Base-by-base conservation (phyloP, 148 eudicot genomes). In the Polygonum aviculare region DNA sequence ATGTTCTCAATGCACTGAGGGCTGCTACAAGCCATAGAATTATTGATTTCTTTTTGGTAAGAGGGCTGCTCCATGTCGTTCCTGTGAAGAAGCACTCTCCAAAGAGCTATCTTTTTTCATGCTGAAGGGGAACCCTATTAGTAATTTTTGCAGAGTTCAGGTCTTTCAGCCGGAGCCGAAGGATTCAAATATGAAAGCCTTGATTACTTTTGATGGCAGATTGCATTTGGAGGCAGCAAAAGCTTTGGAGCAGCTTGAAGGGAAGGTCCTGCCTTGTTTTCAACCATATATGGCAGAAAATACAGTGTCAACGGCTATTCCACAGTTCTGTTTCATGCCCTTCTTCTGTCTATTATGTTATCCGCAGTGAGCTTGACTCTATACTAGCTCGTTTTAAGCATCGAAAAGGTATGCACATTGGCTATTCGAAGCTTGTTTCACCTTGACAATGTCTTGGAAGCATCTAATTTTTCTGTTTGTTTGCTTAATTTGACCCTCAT, bases 221-320 rank as follows among this genome's bases (percentile, higher is more conserved):
- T 77, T 92, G n/a, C 96, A 92, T 87, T 81, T 95, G 85, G 99
- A 95, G 86, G 97, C 96, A 26, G 99, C 99, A 38, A 89, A 84
- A 81, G 99, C 99, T 41, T 84, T 95, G 83, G 96, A 91, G 83
- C 88, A 89, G 48, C 86, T 95, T 78, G 89, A 92, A 79, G 97
- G 99, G 74, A 90, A 79, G 81, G 89, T 86, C 65, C 78, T 95
- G 82, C 90, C 93, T 51, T 92, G 94, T 78, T 86, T 85, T 78
- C 83, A 41, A 35, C 69, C 89, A 0, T n/a, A n/a, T n/a, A n/a
- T 95, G 99, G 99, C 99, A 95, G 92, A 95, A 93, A 83, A 85
- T 95, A 69, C 84, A 78, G 76, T 89, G 97, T 57, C 86, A 87
- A 77, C 89, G 82, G 41, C 55, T 87, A 80, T 95, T 95, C 84